These are phyloP conservation scores for Oidiodendron maius DNA, from an alignment of 495 filamentous ascomycete species.

Conservation along the genomic window DNA sequence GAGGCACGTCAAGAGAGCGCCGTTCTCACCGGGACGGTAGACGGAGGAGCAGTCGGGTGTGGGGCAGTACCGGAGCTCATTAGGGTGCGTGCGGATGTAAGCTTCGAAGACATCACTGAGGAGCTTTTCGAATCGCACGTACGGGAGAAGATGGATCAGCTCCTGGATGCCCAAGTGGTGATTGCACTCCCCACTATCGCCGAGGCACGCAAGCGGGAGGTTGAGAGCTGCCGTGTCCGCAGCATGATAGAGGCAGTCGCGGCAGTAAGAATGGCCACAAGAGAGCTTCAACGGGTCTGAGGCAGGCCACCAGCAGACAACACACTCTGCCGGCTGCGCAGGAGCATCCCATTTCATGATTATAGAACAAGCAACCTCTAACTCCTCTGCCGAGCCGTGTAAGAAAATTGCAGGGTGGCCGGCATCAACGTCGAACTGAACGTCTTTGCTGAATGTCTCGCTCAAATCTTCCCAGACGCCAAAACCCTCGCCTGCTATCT, in stretches of 20 bases:
- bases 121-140: constrained; percentile 31
- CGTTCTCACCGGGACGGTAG: constrained; percentile 26
- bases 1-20: constrained; percentile 28
- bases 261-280: constrained; percentile 41
- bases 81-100: constrained; percentile 29
- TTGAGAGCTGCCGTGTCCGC: constrained; percentile 22
- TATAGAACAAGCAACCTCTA: not conserved
- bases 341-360: not conserved
- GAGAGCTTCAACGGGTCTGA: constrained; percentile 29
- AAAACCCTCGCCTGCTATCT: constrained; percentile 9
- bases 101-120: constrained; percentile 30
- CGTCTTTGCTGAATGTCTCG: constrained; percentile 8
- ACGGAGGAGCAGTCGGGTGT: constrained; percentile 34
- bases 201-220: constrained; percentile 26
- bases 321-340: constrained; percentile 22
- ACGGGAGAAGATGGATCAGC: constrained; percentile 30
- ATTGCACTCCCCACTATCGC: constrained; percentile 21
- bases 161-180: constrained; percentile 25
- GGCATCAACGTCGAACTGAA: constrained; percentile 1
- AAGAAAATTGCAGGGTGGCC: constrained; percentile 2
- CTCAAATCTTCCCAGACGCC: constrained; percentile 9
- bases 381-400: not conserved
- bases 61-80: constrained; percentile 31
- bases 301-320: constrained; percentile 34
- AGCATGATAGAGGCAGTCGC: constrained; percentile 33